Evolutionary conservation across 352 stramenopile genomes (phyloP), one percentile per base, ranked within the genome.

Genomic region (Aphanomyces stellatus): DNA sequence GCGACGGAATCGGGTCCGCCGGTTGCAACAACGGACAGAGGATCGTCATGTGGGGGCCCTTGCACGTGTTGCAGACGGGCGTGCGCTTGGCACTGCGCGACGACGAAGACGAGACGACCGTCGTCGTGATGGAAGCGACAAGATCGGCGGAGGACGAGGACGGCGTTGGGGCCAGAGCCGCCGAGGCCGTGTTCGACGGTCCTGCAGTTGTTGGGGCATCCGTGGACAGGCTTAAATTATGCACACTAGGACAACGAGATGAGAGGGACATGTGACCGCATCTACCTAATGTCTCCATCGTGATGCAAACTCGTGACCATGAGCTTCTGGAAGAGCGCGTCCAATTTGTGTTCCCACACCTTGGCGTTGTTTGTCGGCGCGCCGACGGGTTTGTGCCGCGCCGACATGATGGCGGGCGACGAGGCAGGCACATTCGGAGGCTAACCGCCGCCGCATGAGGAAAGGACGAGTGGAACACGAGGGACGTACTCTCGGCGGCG

Each of bases 231-330:
- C n/a, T 11, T 33, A 64, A 22, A 49, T 62, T 51, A 24, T 49
- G 33, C 1, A 62, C 53, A 62, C 33, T 42, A 42, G 19, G 28
- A 27, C 11, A 49, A 25, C 0, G 53, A 62, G n/a, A 62, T 10
- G 13, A 62, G 19, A 2, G 53, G 10, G 24, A 62, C 65, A 5
- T 68, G n/a, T n/a, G n/a, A n/a, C n/a, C n/a, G n/a, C n/a, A n/a
- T n/a, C n/a, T n/a, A 86, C 78, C 78, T 93, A 56, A 91, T 90
- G 68, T 93, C 81, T 13, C 75, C 66, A 11, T 90, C 79, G 42
- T 65, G 78, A 68, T 91, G 79, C 17, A 93, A 75, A 63, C 82
- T 91, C 68, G 88, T 93, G 56, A 80, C 74, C 85, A 94, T 94
- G 59, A 94, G 78, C 42, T 76, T 78, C 72, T 94, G 85, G 40